phyloP scores from a whole-genome alignment of 2,329 filamentous ascomycete species.

The Hymenoscyphus fraxineus region DNA sequence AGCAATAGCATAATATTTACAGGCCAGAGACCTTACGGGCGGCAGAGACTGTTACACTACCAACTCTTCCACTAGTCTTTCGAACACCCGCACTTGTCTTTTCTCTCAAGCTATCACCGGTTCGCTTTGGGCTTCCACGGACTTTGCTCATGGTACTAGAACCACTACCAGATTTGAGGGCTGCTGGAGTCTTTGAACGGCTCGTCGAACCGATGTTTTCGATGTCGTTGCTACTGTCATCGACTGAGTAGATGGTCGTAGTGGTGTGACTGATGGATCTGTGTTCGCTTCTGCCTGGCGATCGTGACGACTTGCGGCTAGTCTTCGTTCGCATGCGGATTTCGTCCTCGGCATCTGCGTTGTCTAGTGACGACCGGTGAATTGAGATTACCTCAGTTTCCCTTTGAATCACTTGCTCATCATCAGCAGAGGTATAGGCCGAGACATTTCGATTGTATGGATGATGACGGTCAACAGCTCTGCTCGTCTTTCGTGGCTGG shows the following conservation, averaged over 20 bases:
- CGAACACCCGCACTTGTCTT: slow-evolving; percentile 54
- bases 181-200: slow-evolving; percentile 51
- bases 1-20: slow-evolving; percentile 27
- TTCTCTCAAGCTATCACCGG: slow-evolving; percentile 45
- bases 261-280: slow-evolving; percentile 71
- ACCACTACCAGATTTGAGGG: slow-evolving; percentile 49
- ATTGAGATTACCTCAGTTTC: slow-evolving; percentile 57
- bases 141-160: slow-evolving; percentile 55
- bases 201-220: slow-evolving; percentile 60
- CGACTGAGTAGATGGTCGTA: slow-evolving; percentile 63
- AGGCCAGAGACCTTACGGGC: slow-evolving; percentile 34
- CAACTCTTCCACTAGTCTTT: slow-evolving; percentile 64
- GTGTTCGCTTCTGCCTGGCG: slow-evolving; percentile 56
- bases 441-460: slow-evolving; percentile 61
- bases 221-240: slow-evolving; percentile 65
- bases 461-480: slow-evolving; percentile 68
- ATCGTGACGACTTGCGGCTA: slow-evolving; percentile 61
- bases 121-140: slow-evolving; percentile 55
- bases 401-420: slow-evolving; percentile 49
- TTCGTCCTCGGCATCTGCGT: slow-evolving; percentile 72
- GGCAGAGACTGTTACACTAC: slow-evolving; percentile 46
- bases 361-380: slow-evolving; percentile 59
- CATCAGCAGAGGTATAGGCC: slow-evolving; percentile 40
- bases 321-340: slow-evolving; percentile 71
- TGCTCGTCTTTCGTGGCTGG: slow-evolving; percentile 85